Conservation (phyloP, 1,284 basidiomycete species). For the Ceratobasidium theobromae region DNA sequence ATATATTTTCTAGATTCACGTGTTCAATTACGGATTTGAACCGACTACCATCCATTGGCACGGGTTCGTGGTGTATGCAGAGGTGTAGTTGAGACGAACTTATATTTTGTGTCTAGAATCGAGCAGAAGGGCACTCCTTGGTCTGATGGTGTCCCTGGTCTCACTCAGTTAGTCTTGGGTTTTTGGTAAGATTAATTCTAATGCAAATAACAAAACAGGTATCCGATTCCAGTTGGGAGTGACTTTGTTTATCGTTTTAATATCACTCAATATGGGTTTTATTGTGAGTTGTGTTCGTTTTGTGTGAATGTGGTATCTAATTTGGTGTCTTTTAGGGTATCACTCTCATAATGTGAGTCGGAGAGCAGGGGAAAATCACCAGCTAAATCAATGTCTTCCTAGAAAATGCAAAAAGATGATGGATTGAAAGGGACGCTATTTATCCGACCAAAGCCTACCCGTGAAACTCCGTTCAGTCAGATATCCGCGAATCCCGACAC, state of each 20-base stretch:
- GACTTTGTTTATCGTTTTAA: constrained; percentile 17
- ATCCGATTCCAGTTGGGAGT: constrained; percentile 14
- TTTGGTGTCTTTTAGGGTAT: background rate
- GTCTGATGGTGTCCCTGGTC: constrained; percentile 34
- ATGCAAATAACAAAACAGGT: background rate
- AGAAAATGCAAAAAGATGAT: constrained; percentile 29
- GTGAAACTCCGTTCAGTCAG: constrained; percentile 24
- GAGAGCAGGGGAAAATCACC: background rate
- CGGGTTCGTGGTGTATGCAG: background rate
- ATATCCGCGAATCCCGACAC: constrained; percentile 1
- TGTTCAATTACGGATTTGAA: constrained; percentile 13
- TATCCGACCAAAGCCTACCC: constrained; percentile 15
- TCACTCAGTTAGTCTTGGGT: background rate
- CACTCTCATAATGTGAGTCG: constrained; percentile 14
- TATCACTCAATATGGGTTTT: constrained; percentile 4
- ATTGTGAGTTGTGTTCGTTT: background rate
- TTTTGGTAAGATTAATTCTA: background rate
- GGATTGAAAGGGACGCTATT: constrained; percentile 28
- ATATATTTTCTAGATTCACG: constrained; percentile 2
- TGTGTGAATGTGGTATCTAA: background rate
- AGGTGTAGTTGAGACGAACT: background rate
- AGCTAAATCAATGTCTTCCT: background rate
- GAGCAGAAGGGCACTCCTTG: constrained; percentile 29
- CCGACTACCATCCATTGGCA: constrained; percentile 21
- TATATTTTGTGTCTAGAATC: constrained; percentile 2